Conservation (phyloP, 495 filamentous ascomycete genomes). For the Hyaloscypha bicolor region DNA sequence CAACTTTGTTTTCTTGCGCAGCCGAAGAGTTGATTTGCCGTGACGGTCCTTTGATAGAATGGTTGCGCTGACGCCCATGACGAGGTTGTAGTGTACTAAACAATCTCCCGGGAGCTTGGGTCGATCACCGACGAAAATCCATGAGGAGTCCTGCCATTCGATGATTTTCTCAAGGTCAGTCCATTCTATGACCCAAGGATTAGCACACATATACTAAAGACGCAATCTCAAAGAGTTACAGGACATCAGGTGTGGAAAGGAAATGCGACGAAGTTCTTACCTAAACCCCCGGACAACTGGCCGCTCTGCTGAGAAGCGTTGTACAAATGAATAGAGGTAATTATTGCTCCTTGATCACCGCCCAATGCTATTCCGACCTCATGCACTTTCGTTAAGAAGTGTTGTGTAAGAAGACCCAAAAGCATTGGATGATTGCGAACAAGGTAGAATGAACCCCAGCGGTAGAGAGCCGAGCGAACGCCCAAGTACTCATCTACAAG, state of each 20-base stretch:
- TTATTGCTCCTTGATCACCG: not conserved
- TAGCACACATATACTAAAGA: not conserved
- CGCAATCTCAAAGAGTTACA: not conserved
- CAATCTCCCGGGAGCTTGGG: not conserved
- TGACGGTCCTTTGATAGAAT: not conserved
- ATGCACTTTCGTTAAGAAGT: not conserved
- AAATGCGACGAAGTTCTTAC: not conserved
- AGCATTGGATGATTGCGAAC: slow-evolving; percentile 6
- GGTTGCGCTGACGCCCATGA: not conserved
- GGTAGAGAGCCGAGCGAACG: not conserved
- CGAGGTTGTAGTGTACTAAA: not conserved
- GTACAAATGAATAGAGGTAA: not conserved
- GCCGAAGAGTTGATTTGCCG: not conserved
- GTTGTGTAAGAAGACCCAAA: not conserved
- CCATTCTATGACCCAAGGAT: not conserved
- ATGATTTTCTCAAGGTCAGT: not conserved
- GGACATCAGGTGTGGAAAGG: not conserved
- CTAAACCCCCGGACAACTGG: not conserved
- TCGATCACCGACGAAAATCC: not conserved
- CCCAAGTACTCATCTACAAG: not conserved
- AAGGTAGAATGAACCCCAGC: not conserved
- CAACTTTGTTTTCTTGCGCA: not conserved
- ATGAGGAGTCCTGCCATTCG: not conserved
- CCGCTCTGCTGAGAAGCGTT: not conserved
- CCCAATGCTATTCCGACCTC: not conserved